These are phyloP conservation scores for Raddia guianensis DNA, from an alignment of 176 grass and related monocot species.

Conservation along the genomic window DNA sequence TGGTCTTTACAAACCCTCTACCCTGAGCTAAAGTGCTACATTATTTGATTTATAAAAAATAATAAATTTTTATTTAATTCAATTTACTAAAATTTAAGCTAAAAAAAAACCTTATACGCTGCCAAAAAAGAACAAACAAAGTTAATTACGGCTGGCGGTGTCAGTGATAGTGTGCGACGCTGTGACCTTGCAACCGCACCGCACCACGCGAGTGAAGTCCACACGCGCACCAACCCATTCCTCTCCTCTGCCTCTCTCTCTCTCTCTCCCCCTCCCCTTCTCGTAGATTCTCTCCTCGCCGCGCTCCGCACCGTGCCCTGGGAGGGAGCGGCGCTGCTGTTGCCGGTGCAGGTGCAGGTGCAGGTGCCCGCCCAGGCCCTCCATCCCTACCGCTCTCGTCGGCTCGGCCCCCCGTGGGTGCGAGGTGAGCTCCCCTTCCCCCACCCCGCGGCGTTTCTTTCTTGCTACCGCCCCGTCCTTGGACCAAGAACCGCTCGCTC, in stretches of 20 bases:
- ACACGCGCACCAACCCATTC: conserved; percentile 47
- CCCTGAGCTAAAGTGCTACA: too few relatives aligned
- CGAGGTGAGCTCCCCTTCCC: conserved; percentile 22
- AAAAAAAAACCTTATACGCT: too few relatives aligned
- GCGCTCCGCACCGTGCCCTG: conserved; percentile 11
- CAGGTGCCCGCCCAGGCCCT: not conserved
- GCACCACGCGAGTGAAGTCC: not conserved
- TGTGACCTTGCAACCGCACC: too few relatives aligned
- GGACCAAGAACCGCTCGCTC: not conserved
- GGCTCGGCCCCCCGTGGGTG: not conserved
- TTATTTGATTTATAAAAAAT: too few relatives aligned
- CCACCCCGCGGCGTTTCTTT: not conserved
- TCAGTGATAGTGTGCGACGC: too few relatives aligned
- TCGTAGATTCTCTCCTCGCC: not conserved
- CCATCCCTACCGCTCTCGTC: not conserved
- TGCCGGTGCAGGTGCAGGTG: not conserved
- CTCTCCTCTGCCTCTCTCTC: conserved; percentile 22
- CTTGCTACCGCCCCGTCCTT: not conserved
- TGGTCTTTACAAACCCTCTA: too few relatives aligned
- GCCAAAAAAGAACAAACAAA: too few relatives aligned
- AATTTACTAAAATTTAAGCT: too few relatives aligned
- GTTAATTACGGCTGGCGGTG: too few relatives aligned
- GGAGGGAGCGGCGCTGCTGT: not conserved
- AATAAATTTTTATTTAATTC: too few relatives aligned
- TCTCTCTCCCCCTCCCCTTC: too few relatives aligned